Conservation (phyloP, 257 asterid species). For the Knoxia roxburghii region DNA sequence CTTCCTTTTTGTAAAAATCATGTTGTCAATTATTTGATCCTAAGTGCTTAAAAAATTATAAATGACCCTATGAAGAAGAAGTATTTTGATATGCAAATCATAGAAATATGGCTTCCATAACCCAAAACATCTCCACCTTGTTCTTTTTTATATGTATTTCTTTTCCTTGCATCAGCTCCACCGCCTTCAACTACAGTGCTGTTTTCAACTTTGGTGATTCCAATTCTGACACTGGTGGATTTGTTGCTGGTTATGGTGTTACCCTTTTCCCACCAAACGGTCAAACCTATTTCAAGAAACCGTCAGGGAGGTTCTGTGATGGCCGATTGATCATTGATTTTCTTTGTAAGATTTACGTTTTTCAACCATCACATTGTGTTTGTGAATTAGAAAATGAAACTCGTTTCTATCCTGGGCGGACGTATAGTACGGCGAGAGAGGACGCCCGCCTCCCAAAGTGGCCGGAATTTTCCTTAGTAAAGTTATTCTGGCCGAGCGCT, state of each 20-base stretch:
- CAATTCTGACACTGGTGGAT: slow-evolving; percentile 85
- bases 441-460: no score
- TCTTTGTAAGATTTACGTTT: slow-evolving; percentile 34
- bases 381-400: no score
- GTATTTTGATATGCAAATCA: background rate
- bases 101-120: slow-evolving; percentile 37
- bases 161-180: slow-evolving; percentile 28
- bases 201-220: slow-evolving; percentile 99
- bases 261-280: slow-evolving; percentile 79
- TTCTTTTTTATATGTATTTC: slow-evolving; percentile 23
- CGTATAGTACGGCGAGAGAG: no score
- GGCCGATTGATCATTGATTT: slow-evolving; percentile 81
- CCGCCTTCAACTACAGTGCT: slow-evolving; percentile 78
- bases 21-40: background rate
- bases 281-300: slow-evolving; percentile 68
- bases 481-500: no score
- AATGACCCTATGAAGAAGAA: no score
- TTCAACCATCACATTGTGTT: no score
- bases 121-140: slow-evolving; percentile 24
- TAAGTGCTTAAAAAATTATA: no score
- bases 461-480: no score
- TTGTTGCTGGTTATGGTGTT: slow-evolving; percentile 61
- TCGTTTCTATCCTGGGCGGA: no score
- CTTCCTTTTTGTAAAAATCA: slow-evolving; percentile 1
- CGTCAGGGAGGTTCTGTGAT: slow-evolving; percentile 87